Evolutionary conservation across 495 filamentous ascomycete genomes (phyloP).

Genomic region (Lasiosphaeria hispida): DNA sequence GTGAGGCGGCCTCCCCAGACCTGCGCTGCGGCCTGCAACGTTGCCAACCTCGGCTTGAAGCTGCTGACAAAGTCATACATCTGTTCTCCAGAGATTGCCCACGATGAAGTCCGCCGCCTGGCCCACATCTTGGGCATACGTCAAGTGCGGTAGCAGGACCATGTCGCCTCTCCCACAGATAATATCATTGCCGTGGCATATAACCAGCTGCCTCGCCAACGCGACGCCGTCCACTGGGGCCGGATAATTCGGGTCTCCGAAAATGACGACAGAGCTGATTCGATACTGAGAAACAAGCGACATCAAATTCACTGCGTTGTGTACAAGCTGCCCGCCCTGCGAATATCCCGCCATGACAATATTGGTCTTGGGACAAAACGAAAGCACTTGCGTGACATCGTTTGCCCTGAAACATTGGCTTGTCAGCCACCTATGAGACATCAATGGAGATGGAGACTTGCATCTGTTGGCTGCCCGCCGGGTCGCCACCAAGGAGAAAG

Average conservation of each 20-base stretch:
- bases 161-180: constrained; percentile 54
- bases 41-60: background rate
- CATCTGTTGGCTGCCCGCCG: constrained; percentile 38
- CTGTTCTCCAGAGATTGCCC: background rate
- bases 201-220: constrained; percentile 46
- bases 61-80: background rate
- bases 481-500: constrained; percentile 47
- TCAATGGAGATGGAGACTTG: constrained; percentile 6
- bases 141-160: constrained; percentile 50
- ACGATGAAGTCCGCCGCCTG: constrained; percentile 49
- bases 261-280: constrained; percentile 48
- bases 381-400: constrained; percentile 45
- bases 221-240: constrained; percentile 45
- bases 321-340: constrained; percentile 53
- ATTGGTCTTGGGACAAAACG: constrained; percentile 58
- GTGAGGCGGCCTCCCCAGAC: background rate
- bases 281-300: constrained; percentile 28
- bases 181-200: constrained; percentile 52
- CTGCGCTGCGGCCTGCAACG: background rate
- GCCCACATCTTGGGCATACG: constrained; percentile 47
- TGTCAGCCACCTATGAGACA: background rate
- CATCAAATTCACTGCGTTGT: constrained; percentile 46
- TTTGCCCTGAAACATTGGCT: constrained; percentile 37
- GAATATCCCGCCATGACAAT: constrained; percentile 62
- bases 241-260: constrained; percentile 54